Base-by-base conservation (phyloP, 805 yeast species). In the Teunomyces barrocoloradensis region DNA sequence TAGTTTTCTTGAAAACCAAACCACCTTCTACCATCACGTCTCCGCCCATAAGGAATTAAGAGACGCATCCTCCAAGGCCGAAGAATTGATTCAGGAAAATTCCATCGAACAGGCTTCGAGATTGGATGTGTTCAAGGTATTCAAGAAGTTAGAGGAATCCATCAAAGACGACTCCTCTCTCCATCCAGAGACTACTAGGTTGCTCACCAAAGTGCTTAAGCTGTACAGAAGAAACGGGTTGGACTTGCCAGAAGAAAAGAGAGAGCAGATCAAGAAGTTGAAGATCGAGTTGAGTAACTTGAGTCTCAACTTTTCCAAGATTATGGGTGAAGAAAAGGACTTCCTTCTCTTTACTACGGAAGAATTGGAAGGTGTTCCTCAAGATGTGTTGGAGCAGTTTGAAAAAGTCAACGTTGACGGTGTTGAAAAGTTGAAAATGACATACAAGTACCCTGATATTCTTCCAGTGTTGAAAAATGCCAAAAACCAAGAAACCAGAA, bases 391-490 rank as follows among this genome's bases (percentile, higher is more conserved):
- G 53, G 75, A 74, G 15, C 85, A 78, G 58, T 84, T 82, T 57
- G 85, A 77, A 45, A 67, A 65, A 47, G 68, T 71, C 20, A 67
- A 68, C 30, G 67, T 65, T 9, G 75, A 69, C 17, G 79, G 71
- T 18, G 74, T 67, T 13, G 66, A 64, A 13, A 64, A 68, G 44
- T 64, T 62, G 51, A 84, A 84, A 59, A 85, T 89, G 74, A 85
- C 94, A 2, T 87, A 80, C 71, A 87, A 89, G 64, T 86, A 85
- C 58, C 94, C 96, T 1, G 96, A 88, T 60, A 64, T 85, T 42
- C 70, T 84, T 51, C 95, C 95, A 1, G 85, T 85, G n/a, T 65
- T 87, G 64, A 85, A 86, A 61, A 82, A 82, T 63, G 91, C 95
- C 37, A 72, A 75, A 47, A 68, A 67, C 52, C 75, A 82, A 37